Conservation (phyloP, 345 rosid species). For the Salix udensis region DNA sequence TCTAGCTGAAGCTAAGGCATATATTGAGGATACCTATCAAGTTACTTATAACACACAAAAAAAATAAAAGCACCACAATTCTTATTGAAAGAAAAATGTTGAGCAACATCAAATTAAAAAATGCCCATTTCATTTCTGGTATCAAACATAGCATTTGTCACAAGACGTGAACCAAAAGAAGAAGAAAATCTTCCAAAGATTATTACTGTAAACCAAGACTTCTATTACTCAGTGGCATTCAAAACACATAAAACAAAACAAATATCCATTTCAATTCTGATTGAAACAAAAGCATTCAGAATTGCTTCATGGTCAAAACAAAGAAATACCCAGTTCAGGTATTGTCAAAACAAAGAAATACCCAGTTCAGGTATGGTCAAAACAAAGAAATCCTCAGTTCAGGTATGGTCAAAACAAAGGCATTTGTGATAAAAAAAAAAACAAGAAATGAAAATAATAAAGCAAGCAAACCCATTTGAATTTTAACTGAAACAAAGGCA, state of each 20-base stretch:
- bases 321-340: constrained; percentile 1
- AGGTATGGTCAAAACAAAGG: not conserved
- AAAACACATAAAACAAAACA: not conserved
- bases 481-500: not conserved
- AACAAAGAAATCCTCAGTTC: constrained; percentile 3
- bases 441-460: not conserved
- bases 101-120: not conserved
- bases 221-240: not conserved
- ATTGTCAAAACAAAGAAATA: not conserved
- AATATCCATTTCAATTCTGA: constrained; percentile 5
- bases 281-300: constrained; percentile 2
- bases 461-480: constrained; percentile 1
- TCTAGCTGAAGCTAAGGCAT: not conserved
- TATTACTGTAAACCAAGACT: not conserved
- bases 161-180: not conserved
- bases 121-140: not conserved
- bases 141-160: not conserved
- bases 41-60: not conserved
- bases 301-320: not conserved
- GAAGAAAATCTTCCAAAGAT: not conserved
- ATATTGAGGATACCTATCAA: not conserved
- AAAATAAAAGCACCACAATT: not conserved
- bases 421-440: not conserved
- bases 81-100: not conserved
- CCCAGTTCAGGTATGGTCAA: not conserved